phyloP scores from a whole-genome alignment of 1,284 basidiomycete genomes.

The Moniliella sp. region DNA sequence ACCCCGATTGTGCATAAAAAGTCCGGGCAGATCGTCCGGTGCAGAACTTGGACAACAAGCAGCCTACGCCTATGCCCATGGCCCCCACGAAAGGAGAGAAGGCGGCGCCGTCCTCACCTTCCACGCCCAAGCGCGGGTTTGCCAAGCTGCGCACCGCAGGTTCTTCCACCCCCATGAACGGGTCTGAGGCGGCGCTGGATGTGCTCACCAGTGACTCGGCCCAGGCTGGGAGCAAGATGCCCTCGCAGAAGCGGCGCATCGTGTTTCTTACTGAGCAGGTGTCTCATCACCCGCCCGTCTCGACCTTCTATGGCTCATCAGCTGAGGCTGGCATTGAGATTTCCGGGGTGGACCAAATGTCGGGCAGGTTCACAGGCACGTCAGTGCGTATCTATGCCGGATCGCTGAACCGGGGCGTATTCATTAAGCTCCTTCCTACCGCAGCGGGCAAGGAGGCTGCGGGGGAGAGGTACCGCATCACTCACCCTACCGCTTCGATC shows the following conservation, averaged over 20 bases:
- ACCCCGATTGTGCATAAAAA: neutral
- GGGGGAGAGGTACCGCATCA: constrained; percentile 43
- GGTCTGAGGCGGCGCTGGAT: too few relatives aligned
- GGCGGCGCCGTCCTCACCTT: too few relatives aligned
- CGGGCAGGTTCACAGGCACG: constrained; percentile 40
- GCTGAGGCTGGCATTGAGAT: constrained; percentile 1
- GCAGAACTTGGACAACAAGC: neutral
- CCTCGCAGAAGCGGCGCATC: constrained; percentile 1
- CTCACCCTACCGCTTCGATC: constrained; percentile 63
- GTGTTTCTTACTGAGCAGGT: constrained; percentile 47
- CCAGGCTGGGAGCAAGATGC: too few relatives aligned
- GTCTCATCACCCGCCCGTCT: constrained; percentile 81
- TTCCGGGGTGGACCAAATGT: constrained; percentile 53
- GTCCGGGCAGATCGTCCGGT: neutral
- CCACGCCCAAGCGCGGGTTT: too few relatives aligned
- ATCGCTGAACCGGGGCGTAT: too few relatives aligned
- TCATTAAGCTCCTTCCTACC: too few relatives aligned
- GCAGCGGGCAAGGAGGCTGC: too few relatives aligned
- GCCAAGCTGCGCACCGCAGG: too few relatives aligned
- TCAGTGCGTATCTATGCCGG: too few relatives aligned
- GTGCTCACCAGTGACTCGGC: too few relatives aligned
- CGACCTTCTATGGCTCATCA: constrained; percentile 41
- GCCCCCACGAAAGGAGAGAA: neutral
- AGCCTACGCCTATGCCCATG: neutral
- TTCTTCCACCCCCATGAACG: too few relatives aligned